Percentiles rank a stretch among this genome's conserved stretches.
phyloP scores from a whole-genome alignment of 768 basidiomycete species.

The Amanita brunnescens region DNA sequence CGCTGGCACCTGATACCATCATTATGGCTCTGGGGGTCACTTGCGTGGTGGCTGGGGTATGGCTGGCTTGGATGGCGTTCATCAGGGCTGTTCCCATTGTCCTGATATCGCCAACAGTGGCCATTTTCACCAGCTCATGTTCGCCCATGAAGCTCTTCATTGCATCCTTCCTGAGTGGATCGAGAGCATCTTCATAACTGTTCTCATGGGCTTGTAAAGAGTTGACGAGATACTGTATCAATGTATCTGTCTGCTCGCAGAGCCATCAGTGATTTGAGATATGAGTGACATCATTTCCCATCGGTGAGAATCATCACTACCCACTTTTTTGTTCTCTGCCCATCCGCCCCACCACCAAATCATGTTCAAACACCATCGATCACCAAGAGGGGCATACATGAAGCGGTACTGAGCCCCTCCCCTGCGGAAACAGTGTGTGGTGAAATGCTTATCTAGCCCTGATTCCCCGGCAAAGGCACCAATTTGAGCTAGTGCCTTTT shows the following conservation, averaged over 20 bases:
- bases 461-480: slow-evolving; percentile 18
- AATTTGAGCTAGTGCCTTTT: slow-evolving; percentile 20
- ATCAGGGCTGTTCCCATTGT: neutral
- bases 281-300: slow-evolving; percentile 18
- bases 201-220: slow-evolving; percentile 22
- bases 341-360: slow-evolving; percentile 37
- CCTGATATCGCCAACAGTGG: slow-evolving; percentile 12
- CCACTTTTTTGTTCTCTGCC: slow-evolving; percentile 29
- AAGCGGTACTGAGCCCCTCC: slow-evolving; percentile 14
- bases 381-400: slow-evolving; percentile 26
- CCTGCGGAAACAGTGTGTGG: slow-evolving; percentile 26
- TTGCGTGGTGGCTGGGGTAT: neutral
- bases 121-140: slow-evolving; percentile 9
- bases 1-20: no score
- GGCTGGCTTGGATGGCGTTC: neutral
- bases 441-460: slow-evolving; percentile 16
- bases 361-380: slow-evolving; percentile 25
- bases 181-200: slow-evolving; percentile 21
- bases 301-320: slow-evolving; percentile 8
- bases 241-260: slow-evolving; percentile 22
- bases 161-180: slow-evolving; percentile 13
- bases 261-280: slow-evolving; percentile 20
- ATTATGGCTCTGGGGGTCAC: neutral
- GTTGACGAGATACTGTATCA: slow-evolving; percentile 28
- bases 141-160: slow-evolving; percentile 21